Conservation (phyloP, 495 filamentous ascomycete genomes). For the Achaetomiella virescens region DNA sequence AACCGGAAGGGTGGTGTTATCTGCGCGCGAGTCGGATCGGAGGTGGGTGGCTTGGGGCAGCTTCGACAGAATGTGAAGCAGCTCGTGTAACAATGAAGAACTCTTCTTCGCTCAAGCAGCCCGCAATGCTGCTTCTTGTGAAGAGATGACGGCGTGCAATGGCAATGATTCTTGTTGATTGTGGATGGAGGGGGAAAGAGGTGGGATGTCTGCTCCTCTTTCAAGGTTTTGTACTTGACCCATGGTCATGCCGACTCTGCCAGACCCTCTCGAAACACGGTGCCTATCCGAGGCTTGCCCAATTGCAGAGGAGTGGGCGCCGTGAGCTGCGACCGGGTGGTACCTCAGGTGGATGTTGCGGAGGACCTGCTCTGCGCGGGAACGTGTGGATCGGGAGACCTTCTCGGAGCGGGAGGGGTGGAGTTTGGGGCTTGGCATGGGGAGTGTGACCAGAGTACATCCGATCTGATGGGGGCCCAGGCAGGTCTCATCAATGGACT, state of each 20-base stretch:
- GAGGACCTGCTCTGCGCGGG: slow-evolving; percentile 15
- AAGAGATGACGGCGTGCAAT: slow-evolving; percentile 17
- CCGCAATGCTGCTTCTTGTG: slow-evolving; percentile 25
- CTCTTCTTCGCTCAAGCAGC: slow-evolving; percentile 16
- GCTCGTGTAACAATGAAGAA: slow-evolving; percentile 4
- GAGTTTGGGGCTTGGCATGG: slow-evolving; percentile 12
- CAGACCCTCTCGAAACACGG: slow-evolving; percentile 15
- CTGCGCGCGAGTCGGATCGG: slow-evolving; percentile 2
- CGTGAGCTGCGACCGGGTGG: slow-evolving; percentile 20
- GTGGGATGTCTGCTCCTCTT: slow-evolving; percentile 20
- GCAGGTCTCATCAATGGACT: slow-evolving; percentile 21
- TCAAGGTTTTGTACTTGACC: slow-evolving; percentile 26
- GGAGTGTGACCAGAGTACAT: slow-evolving; percentile 21
- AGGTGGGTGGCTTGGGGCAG: background rate
- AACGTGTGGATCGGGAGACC: slow-evolving; percentile 22
- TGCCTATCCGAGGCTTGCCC: slow-evolving; percentile 21
- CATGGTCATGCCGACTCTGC: slow-evolving; percentile 23
- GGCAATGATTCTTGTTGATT: slow-evolving; percentile 21
- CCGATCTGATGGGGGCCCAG: slow-evolving; percentile 22
- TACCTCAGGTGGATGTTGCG: slow-evolving; percentile 28
- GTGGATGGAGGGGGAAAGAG: slow-evolving; percentile 19
- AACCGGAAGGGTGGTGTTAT: slow-evolving; percentile 10
- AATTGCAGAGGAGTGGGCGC: slow-evolving; percentile 17
- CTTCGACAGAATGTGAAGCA: slow-evolving; percentile 12
- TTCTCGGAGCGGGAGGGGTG: slow-evolving; percentile 17